Base-by-base conservation (phyloP, 371 early-diverging fungal species). In the Mucor plumbeus region DNA sequence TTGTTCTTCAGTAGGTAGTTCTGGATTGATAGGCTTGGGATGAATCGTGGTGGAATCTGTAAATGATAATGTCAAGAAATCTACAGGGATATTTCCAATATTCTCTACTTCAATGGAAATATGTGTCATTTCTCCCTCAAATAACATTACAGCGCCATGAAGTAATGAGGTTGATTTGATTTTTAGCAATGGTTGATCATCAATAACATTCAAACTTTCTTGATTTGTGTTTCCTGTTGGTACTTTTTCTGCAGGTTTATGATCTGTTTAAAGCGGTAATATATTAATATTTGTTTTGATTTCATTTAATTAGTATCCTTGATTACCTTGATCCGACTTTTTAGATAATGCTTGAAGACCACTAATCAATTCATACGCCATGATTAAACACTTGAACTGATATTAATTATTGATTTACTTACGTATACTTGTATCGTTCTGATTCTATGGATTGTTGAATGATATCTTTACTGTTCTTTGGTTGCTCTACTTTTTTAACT, bases 131-230 rank as follows among this genome's bases (percentile, higher is more conserved):
- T 94, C 94, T 38, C 93, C 94, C 67, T 94, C 94, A 75, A 88
- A 94, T 15, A 94, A 71, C 92, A 92, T 93, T 19, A 91, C 78
- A 5, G 94, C 91, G 13, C 88, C 87, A 58, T 90, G 90, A 33
- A 84, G 73, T 1, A 90, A 69, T 5, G 87, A 87, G 0, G 87
- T 86, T 3, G 87, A 82, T 58, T 83, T 86, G 38, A 88, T 85
- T 53, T 90, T 87, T 19, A 94, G 61, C 35, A 91, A 64, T 2
- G 95, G 93, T 63, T 90, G 92, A 26, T 83, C 80, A 7, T 87
- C 86, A 57, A 94, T 90, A 1, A 94, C 59, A 17, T 65, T 65
- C 13, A 59, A 19, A 14, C 53, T 41, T 36, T 58, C 53, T 34
- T 59, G 59, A 15, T 21, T n/a, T 9, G 19, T 19, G 7, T 31